Base-by-base conservation (phyloP, 1,284 basidiomycete species). In the Wolfiporia cocos region DNA sequence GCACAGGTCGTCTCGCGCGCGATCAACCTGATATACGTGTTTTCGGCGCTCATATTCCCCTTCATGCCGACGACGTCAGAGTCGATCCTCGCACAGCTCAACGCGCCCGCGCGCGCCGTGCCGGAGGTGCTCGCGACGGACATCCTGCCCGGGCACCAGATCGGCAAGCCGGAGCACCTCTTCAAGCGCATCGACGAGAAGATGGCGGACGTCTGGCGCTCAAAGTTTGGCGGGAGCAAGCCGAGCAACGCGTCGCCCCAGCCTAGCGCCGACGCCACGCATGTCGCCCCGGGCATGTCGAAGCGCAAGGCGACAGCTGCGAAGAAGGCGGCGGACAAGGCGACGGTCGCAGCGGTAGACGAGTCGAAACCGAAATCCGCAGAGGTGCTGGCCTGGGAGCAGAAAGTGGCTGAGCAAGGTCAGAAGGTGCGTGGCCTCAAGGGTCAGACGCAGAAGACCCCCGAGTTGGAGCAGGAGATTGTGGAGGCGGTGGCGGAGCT, bases 61-160 rank as follows among this genome's bases (percentile, higher is more conserved):
- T 99, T 93, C 80, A 98, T 99, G 94, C 96, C 96, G 29, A 75
- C 82, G 19, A 95, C 91, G 0, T 81, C 86, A 20, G 79, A 81
- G 17, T 73, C 82, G 7, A 94, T 99, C 48, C 74, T 96, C 47
- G 62, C 66, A 23, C 96, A 99, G 62, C 77, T 99, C 51, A 92
- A 96, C 61, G 94, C 93, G 0, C 93, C 93, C 2, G 74, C 85
- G 2, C 80, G 94, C 37, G 69, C 76, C 9, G 78, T 96, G 1
- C 83, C 91, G 2, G 71, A 74, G 30, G 69, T 69, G 15, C 58
- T 89, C 44, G 69, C 76, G 10, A 81, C 83, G 50, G 95, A 98
- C 61, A 82, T 99, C 44, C 73, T 96, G 24, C 78, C 82, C 0
- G 92, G 92, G 0, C 95, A 98, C 67, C 72, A 68, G 41, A 82